These are phyloP conservation scores for Tulasnella sp. DNA, from an alignment of 768 basidiomycete species.

Conservation along the genomic window DNA sequence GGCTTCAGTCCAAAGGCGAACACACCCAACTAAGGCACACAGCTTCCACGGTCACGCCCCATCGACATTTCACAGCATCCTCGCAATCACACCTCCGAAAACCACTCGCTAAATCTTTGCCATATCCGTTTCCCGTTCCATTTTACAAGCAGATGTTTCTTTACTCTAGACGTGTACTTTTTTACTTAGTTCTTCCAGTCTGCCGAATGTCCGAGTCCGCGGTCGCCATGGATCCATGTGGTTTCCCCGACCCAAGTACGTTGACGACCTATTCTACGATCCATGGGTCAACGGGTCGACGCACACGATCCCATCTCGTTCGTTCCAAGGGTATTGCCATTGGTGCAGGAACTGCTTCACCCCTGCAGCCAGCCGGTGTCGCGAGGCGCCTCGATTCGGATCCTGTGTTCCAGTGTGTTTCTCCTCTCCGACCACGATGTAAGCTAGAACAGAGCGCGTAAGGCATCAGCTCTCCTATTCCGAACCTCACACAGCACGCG, in stretches of 20 bases:
- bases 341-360: conserved; percentile 85
- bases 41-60: background rate
- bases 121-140: background rate
- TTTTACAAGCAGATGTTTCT: background rate
- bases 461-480: background rate
- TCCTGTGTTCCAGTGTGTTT: conserved; percentile 94
- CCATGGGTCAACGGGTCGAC: conserved; percentile 78
- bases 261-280: background rate
- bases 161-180: background rate
- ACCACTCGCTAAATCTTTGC: background rate
- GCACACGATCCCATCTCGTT: conserved; percentile 81
- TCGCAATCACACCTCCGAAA: background rate
- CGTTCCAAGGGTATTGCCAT: conserved; percentile 92
- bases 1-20: background rate
- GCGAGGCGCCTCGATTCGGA: conserved; percentile 64
- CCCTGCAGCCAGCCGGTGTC: conserved; percentile 70
- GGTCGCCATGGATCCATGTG: background rate
- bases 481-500: conserved; percentile 12
- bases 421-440: conserved; percentile 86
- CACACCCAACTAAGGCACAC: background rate
- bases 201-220: background rate
- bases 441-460: conserved; percentile 38
- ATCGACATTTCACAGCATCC: background rate
- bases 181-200: background rate
- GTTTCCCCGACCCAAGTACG: background rate